Conservation (phyloP, 805 yeast genomes). For the Saturnispora sekii region DNA sequence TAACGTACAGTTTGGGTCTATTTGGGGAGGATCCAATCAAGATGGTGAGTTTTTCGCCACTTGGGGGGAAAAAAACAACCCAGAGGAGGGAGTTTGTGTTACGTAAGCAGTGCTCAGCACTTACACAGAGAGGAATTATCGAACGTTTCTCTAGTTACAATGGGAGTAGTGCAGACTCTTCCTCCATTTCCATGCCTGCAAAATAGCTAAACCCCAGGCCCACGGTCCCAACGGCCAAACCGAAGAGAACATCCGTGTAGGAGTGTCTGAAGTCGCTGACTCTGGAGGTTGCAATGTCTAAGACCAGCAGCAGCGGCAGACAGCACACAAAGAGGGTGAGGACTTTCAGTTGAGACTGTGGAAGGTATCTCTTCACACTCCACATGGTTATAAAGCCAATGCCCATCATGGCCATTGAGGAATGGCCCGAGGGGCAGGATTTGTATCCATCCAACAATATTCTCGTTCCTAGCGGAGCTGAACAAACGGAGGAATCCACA, state of each 20-base stretch:
- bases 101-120: slow-evolving; percentile 2
- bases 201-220: not conserved
- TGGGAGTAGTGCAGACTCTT: not conserved
- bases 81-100: not conserved
- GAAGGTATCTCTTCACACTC: slow-evolving; percentile 15
- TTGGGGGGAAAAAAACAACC: not conserved
- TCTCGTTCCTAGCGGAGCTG: slow-evolving; percentile 26
- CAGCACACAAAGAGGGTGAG: slow-evolving; percentile 15
- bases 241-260: slow-evolving; percentile 67
- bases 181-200: not conserved
- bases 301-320: slow-evolving; percentile 30
- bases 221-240: slow-evolving; percentile 31
- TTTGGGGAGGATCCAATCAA: too few species aligned
- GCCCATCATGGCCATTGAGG: slow-evolving; percentile 61
- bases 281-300: slow-evolving; percentile 36
- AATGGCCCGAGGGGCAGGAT: slow-evolving; percentile 76
- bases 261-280: slow-evolving; percentile 91
- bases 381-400: slow-evolving; percentile 48
- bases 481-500: slow-evolving; percentile 25
- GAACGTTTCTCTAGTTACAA: not conserved
- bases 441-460: slow-evolving; percentile 54
- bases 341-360: not conserved
- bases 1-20: too few species aligned
- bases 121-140: not conserved
- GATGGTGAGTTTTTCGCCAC: not conserved